These are phyloP conservation scores for Allium cepa DNA, from an alignment of 106 monocot species.

Conservation along the genomic window DNA sequence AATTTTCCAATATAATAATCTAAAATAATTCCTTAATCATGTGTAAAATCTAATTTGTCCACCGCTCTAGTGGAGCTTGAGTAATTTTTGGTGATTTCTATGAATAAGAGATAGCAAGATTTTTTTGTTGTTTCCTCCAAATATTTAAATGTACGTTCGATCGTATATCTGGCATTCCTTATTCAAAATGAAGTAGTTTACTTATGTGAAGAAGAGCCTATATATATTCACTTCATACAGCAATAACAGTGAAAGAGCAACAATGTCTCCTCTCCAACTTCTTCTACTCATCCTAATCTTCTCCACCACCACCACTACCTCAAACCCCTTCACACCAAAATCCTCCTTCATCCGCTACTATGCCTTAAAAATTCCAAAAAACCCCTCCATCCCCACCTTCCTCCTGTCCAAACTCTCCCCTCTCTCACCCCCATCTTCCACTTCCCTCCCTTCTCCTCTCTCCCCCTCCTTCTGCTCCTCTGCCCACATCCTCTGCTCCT, in stretches of 20 bases:
- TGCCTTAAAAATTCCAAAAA: conserved; percentile 29
- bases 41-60: no score
- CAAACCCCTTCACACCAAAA: conserved; percentile 42
- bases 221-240: background rate
- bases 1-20: no score
- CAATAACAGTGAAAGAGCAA: background rate
- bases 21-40: no score
- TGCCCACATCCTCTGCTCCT: conserved; percentile 1
- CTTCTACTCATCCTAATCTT: background rate
- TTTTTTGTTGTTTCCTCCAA: background rate
- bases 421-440: conserved; percentile 18
- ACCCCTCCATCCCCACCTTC: conserved; percentile 29
- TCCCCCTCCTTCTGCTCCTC: conserved; percentile 30
- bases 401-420: conserved; percentile 15
- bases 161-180: background rate
- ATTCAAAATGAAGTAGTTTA: background rate
- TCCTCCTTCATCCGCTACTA: conserved; percentile 48
- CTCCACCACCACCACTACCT: background rate
- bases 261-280: conserved; percentile 5
- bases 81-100: background rate
- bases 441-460: conserved; percentile 29
- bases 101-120: background rate
- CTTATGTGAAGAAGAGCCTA: background rate
- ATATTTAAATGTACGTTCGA: background rate
- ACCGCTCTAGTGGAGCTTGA: no score